Evolutionary conservation across 768 basidiomycete genomes (phyloP).

Genomic region (Macrolepiota dolichaula): DNA sequence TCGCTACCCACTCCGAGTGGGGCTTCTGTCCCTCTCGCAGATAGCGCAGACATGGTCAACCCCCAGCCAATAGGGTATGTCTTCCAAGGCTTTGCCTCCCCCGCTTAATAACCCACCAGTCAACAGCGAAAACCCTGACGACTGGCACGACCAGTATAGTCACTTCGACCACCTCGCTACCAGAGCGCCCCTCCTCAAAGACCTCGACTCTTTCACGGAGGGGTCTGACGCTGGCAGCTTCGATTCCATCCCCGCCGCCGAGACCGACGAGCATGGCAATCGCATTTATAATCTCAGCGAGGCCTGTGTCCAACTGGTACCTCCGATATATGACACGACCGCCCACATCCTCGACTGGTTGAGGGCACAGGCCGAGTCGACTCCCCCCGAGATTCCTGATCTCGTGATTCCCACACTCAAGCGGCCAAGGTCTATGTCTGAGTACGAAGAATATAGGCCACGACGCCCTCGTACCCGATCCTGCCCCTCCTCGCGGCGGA

Average conservation of each 20-base stretch:
- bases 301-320: constrained; percentile 20
- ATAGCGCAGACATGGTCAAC: constrained; percentile 7
- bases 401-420: constrained; percentile 26
- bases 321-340: constrained; percentile 21
- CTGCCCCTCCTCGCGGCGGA: constrained; percentile 16
- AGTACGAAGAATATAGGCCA: constrained; percentile 26
- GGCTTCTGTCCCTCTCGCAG: constrained; percentile 12
- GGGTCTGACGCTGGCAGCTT: constrained; percentile 52
- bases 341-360: constrained; percentile 36
- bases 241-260: constrained; percentile 38
- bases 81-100: constrained; percentile 3
- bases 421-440: constrained; percentile 35
- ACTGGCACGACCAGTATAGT: constrained; percentile 14
- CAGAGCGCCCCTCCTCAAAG: constrained; percentile 49
- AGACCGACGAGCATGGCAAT: constrained; percentile 31
- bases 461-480: constrained; percentile 26
- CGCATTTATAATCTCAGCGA: constrained; percentile 27
- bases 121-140: constrained; percentile 4
- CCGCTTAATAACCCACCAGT: constrained; percentile 2
- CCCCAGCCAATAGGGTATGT: constrained; percentile 15
- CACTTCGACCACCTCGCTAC: constrained; percentile 29
- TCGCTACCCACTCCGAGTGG: constrained; percentile 30
- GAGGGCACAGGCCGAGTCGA: constrained; percentile 16
- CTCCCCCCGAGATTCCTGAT: constrained; percentile 25
- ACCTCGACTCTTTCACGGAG: constrained; percentile 59